Conservation (phyloP, 768 basidiomycete genomes). For the Mycena alexandri region DNA sequence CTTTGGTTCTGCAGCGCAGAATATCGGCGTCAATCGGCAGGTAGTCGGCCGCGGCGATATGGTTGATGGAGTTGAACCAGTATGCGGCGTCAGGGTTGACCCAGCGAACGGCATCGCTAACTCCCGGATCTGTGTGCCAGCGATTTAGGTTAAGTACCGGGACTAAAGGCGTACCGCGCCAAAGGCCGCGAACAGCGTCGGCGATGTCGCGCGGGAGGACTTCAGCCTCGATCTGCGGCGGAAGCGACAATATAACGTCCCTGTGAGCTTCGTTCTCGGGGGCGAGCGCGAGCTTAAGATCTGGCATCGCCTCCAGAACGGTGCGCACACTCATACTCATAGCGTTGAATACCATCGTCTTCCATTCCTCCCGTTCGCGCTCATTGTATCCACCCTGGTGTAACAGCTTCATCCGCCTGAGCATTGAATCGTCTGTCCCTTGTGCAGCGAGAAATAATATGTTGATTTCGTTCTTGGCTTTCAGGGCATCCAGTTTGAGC, state of each 20-base stretch:
- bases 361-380: slow-evolving; percentile 90
- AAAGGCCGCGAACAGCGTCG: slow-evolving; percentile 84
- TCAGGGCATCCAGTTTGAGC: slow-evolving; percentile 87
- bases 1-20: slow-evolving; percentile 93
- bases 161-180: slow-evolving; percentile 53
- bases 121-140: slow-evolving; percentile 65
- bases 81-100: slow-evolving; percentile 95
- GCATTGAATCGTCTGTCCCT: slow-evolving; percentile 95
- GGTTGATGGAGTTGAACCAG: slow-evolving; percentile 93
- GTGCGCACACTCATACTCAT: slow-evolving; percentile 95
- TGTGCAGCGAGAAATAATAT: slow-evolving; percentile 96
- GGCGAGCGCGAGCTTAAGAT: slow-evolving; percentile 81
- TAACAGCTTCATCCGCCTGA: slow-evolving; percentile 98
- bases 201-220: slow-evolving; percentile 77
- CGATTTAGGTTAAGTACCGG: background rate
- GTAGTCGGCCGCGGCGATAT: slow-evolving; percentile 82
- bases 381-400: slow-evolving; percentile 91
- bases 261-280: slow-evolving; percentile 77
- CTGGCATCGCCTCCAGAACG: slow-evolving; percentile 92
- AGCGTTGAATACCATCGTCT: slow-evolving; percentile 94
- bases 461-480: slow-evolving; percentile 89
- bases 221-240: slow-evolving; percentile 84
- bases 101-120: slow-evolving; percentile 88
- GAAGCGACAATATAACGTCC: slow-evolving; percentile 75
- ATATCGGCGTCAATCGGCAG: slow-evolving; percentile 96